phyloP scores from a whole-genome alignment of 306 rosid species.

The Trifolium fragiferum region DNA sequence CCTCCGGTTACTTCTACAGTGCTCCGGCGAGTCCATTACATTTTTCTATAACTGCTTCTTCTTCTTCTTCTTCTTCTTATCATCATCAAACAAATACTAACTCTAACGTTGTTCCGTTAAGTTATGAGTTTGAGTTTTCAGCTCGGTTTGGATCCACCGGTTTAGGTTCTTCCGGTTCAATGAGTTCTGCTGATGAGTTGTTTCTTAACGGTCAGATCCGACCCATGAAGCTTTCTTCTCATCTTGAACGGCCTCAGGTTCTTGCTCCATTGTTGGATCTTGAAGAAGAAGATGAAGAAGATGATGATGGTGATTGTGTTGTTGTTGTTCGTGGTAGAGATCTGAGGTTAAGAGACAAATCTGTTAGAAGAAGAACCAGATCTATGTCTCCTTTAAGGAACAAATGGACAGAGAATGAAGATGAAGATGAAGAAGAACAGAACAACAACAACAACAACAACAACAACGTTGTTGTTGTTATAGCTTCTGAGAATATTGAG shows the following conservation, averaged over 20 bases:
- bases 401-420: constrained; percentile 58
- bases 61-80: constrained; percentile 36
- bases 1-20: constrained; percentile 79
- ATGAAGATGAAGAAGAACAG: too few relatives aligned
- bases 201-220: constrained; percentile 95
- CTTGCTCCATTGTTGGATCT: constrained; percentile 83
- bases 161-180: constrained; percentile 56
- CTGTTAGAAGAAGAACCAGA: constrained; percentile 81
- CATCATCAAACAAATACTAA: constrained; percentile 23
- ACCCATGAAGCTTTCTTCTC: constrained; percentile 87
- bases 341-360: constrained; percentile 72
- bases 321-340: constrained; percentile 73
- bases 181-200: constrained; percentile 94
- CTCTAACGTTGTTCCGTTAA: constrained; percentile 43
- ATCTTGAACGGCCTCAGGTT: constrained; percentile 78
- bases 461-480: not conserved
- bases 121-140: constrained; percentile 87
- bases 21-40: constrained; percentile 98
- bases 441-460: not conserved
- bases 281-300: constrained; percentile 46
- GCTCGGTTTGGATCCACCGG: constrained; percentile 65
- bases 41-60: constrained; percentile 56
- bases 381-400: constrained; percentile 88
- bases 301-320: not conserved
- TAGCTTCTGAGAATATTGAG: constrained; percentile 18